phyloP scores from a whole-genome alignment of 164 flowering plant species.

The Vitis vinifera region DNA sequence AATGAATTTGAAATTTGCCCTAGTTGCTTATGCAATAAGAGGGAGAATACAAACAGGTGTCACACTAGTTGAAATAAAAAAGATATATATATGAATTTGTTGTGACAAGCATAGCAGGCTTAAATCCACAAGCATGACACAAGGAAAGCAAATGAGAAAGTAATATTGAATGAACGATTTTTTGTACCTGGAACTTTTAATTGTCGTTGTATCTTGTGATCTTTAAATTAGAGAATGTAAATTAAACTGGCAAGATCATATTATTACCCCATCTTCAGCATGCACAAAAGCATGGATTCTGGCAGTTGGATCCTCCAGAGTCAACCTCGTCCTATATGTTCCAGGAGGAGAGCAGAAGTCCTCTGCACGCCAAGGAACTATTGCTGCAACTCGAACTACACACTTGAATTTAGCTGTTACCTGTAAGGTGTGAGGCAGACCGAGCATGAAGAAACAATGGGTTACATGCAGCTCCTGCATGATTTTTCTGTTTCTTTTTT shows the following conservation, averaged over 20 bases:
- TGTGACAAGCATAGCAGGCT: not conserved
- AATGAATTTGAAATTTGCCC: too few relatives aligned
- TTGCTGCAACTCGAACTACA: conserved; percentile 58
- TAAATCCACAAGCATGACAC: not conserved
- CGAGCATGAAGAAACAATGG: not conserved
- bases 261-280: conserved; percentile 77
- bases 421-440: conserved; percentile 27
- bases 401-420: conserved; percentile 61
- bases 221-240: not conserved
- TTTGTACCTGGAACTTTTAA: not conserved
- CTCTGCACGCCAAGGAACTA: conserved; percentile 43
- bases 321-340: conserved; percentile 56
- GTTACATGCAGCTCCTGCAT: not conserved
- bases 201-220: not conserved
- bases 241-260: not conserved
- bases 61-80: too few relatives aligned
- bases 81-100: too few relatives aligned
- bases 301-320: conserved; percentile 86
- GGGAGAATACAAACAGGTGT: too few relatives aligned
- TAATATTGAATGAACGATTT: not conserved
- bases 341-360: conserved; percentile 45
- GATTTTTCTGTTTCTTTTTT: not conserved
- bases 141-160: not conserved
- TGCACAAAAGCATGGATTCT: conserved; percentile 68
- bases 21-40: too few relatives aligned